Evolutionary conservation across 2,329 filamentous ascomycete species (phyloP).

Genomic region (Xylariomycetidae sp.): DNA sequence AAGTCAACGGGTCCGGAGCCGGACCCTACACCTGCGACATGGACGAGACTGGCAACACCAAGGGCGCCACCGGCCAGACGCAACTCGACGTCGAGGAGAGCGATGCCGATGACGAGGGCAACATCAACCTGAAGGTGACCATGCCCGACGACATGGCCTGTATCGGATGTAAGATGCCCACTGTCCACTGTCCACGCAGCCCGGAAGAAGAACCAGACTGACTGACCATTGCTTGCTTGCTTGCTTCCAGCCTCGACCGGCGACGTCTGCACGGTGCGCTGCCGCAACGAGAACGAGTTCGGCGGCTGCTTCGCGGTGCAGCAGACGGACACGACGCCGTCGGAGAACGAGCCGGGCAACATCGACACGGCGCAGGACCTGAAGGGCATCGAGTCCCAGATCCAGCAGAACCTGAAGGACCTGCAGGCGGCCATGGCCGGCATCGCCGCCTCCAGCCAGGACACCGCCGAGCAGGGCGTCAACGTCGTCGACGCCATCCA

Average conservation of each 20-base stretch:
- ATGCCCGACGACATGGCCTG: constrained; percentile 29
- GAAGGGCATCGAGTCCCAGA: constrained; percentile 30
- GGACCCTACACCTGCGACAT: constrained; percentile 33
- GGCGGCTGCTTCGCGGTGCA: constrained; percentile 37
- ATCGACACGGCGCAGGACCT: constrained; percentile 34
- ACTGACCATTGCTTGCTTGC: not conserved
- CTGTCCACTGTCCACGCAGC: not conserved
- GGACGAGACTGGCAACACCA: constrained; percentile 26
- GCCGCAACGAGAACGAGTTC: constrained; percentile 29
- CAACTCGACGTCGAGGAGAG: constrained; percentile 34
- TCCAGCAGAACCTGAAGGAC: constrained; percentile 36
- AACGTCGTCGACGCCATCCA: constrained; percentile 16
- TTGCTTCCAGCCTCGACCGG: constrained; percentile 31
- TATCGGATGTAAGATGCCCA: constrained; percentile 24
- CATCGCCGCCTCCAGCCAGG: constrained; percentile 29
- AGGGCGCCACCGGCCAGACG: constrained; percentile 35
- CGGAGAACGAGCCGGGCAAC: constrained; percentile 22
- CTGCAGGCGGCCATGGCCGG: constrained; percentile 32
- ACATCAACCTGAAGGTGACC: constrained; percentile 28
- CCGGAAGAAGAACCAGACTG: not conserved
- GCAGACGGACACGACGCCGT: constrained; percentile 32
- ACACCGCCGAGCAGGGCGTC: constrained; percentile 20
- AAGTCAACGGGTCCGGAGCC: constrained; percentile 31
- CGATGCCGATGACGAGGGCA: constrained; percentile 18
- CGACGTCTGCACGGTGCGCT: constrained; percentile 35